Evolutionary conservation across 495 filamentous ascomycete species (phyloP), one percentile per base, ranked within the genome.

Genomic region (Penicillium egyptiacum): DNA sequence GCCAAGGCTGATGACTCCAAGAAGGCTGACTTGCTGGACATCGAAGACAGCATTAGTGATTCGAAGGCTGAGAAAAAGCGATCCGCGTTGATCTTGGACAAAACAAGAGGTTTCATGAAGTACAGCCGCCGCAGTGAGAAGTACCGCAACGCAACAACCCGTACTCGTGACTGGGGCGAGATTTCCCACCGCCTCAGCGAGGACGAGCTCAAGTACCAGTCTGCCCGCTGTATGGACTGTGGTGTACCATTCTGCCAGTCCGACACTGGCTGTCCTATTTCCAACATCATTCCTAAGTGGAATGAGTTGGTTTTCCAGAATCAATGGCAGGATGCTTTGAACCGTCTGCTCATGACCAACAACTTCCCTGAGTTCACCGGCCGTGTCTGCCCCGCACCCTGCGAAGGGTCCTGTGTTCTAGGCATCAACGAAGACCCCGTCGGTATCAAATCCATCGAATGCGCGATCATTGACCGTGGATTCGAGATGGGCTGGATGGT

Each of bases 401-500:
- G 94, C 65, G 94, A 99, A 72, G 94, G 94, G 69, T 91, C 94
- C 37, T 99, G 94, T 73, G 95, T 98, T 19, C 83, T 99, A 25
- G 94, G 94, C 26, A 99, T 99, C 81, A 99, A 96, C 59, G 95
- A 98, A 68, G 93, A 98, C 67, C 94, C 94, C 20, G 86, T 99
- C 41, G 94, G 94, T 65, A 99, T 99, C 81, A 99, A 99, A 78
- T 96, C 91, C 1, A 98, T 99, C 61, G 94, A 99, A 70, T 99
- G 94, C 70, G 94, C 94, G 55, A 98, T 99, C 73, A 99, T 99
- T 60, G 94, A 99, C 67, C 92, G 95, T 61, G 94, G 95, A 50
- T 99, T 98, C 68, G 92, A 99, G 74, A 96, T 90, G 91, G 94
- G 95, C 55, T 99, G 94, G 94, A 96, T 99, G 89, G 81, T 96